Percentiles rank a stretch among this genome's conserved stretches.
Evolutionary conservation across 345 rosid genomes (phyloP).

Genomic region (Reutealis trisperma): DNA sequence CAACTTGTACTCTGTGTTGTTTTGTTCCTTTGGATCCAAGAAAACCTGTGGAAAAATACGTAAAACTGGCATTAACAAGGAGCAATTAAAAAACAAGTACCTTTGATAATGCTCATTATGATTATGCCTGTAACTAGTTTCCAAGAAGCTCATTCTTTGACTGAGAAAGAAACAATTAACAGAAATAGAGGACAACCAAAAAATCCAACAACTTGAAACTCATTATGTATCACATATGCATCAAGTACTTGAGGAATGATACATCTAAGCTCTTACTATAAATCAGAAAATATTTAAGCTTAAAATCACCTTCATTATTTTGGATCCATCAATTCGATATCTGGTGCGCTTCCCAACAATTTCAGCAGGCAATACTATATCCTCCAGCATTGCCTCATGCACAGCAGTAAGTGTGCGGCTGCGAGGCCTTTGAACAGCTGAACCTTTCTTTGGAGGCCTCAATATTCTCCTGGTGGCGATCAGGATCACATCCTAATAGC

Average conservation of each 20-base stretch:
- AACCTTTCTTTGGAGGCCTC: constrained; percentile 93
- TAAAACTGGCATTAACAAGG: not conserved
- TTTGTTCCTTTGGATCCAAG: constrained; percentile 82
- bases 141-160: not conserved
- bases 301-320: constrained; percentile 65
- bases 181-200: not conserved
- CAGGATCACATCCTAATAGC: constrained; percentile 65
- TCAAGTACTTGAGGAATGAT: not conserved
- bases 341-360: constrained; percentile 86
- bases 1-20: constrained; percentile 77
- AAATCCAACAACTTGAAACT: not conserved
- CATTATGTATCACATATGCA: not conserved
- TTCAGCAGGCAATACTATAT: constrained; percentile 85
- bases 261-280: not conserved
- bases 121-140: not conserved
- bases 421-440: constrained; percentile 89
- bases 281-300: not conserved
- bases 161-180: not conserved
- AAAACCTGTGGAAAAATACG: constrained; percentile 42
- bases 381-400: constrained; percentile 85
- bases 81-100: not conserved
- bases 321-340: constrained; percentile 79
- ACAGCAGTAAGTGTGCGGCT: constrained; percentile 80
- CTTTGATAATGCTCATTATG: not conserved
- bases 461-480: constrained; percentile 76